Evolutionary conservation across 345 rosid genomes (phyloP).

Genomic region (Gossypium anomalum): DNA sequence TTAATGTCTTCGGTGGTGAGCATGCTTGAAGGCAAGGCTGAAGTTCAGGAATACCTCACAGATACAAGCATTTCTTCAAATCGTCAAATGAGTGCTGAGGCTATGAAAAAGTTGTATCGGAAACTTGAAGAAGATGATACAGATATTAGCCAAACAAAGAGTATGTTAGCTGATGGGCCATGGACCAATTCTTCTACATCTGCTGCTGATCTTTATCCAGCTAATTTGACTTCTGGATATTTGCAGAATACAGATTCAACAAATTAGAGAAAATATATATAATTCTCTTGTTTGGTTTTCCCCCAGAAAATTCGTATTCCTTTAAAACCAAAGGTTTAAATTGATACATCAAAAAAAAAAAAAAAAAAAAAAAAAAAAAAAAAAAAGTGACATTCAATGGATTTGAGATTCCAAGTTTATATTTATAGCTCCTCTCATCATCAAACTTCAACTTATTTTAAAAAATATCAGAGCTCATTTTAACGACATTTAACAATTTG

Average conservation of each 20-base stretch:
- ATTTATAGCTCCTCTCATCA: no score
- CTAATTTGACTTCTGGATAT: not conserved
- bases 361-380: no score
- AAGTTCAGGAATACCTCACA: not conserved
- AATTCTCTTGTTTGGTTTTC: no score
- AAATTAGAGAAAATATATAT: no score
- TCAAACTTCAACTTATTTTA: no score
- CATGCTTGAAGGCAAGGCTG: conserved; percentile 2
- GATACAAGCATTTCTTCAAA: not conserved
- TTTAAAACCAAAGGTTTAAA: no score
- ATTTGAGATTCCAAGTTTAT: no score
- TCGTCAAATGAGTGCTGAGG: not conserved
- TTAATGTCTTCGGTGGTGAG: conserved; percentile 1
- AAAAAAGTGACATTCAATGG: no score
- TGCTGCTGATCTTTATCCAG: not conserved
- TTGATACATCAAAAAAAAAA: no score
- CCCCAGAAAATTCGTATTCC: no score
- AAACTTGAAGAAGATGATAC: not conserved
- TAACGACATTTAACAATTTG: no score
- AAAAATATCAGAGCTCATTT: no score
- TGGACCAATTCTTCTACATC: not conserved
- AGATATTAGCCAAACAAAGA: not conserved
- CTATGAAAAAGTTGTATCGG: conserved; percentile 18
- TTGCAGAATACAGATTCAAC: not conserved
- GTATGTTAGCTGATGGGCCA: not conserved